These are phyloP conservation scores for Cercospora zeina DNA, from an alignment of 2,329 filamentous ascomycete species.

Conservation along the genomic window DNA sequence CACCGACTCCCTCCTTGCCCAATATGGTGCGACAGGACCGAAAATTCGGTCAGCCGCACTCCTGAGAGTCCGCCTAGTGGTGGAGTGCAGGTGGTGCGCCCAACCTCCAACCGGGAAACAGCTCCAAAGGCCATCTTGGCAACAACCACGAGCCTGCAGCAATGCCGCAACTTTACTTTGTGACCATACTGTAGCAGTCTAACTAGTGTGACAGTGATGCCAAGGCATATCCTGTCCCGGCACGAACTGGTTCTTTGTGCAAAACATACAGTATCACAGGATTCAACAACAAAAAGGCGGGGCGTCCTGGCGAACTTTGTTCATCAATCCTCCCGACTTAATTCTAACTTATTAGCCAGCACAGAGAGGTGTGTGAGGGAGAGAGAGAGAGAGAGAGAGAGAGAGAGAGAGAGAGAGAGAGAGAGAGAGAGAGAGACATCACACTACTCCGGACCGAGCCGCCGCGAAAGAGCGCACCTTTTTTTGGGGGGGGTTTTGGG, in stretches of 20 bases:
- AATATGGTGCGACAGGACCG: neutral
- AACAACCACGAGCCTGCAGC: conserved; percentile 9
- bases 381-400: too few species aligned
- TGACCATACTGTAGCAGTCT: too few species aligned
- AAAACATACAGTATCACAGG: too few species aligned
- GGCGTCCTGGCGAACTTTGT: conserved; percentile 8
- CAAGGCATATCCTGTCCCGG: neutral
- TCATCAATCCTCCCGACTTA: too few species aligned
- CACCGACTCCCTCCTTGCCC: conserved; percentile 7
- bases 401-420: too few species aligned
- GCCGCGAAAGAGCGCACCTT: neutral
- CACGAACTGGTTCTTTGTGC: neutral
- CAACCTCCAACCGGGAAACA: neutral
- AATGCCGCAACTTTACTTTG: neutral
- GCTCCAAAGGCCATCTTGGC: neutral
- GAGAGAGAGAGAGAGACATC: too few species aligned
- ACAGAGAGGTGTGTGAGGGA: too few species aligned
- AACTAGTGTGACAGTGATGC: neutral
- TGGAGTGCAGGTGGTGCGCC: neutral
- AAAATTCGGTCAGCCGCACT: neutral
- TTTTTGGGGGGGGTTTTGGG: too few species aligned
- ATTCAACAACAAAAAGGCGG: neutral
- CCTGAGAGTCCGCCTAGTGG: neutral
- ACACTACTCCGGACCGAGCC: neutral
- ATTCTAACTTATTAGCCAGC: too few species aligned